phyloP scores from a whole-genome alignment of 2,329 filamentous ascomycete species.

The Myriosclerotinia scirpicola region DNA sequence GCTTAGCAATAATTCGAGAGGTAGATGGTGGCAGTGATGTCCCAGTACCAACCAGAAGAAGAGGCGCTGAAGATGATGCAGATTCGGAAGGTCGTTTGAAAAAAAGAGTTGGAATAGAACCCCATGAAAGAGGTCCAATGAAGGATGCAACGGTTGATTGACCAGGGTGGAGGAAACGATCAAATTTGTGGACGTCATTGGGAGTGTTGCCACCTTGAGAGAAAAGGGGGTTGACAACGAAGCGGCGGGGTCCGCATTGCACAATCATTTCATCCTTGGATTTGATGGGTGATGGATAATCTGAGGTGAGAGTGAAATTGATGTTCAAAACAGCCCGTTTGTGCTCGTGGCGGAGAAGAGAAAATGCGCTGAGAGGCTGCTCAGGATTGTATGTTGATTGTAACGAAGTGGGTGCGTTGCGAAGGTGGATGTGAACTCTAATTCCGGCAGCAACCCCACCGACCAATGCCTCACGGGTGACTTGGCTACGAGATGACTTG shows the following conservation, averaged over 20 bases:
- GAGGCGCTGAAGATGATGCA: slow-evolving; percentile 49
- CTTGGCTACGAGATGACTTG: slow-evolving; percentile 74
- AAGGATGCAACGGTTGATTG: slow-evolving; percentile 87
- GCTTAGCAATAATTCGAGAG: slow-evolving; percentile 84
- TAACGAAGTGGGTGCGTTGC: slow-evolving; percentile 55
- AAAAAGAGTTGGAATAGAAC: slow-evolving; percentile 84
- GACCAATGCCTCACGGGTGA: slow-evolving; percentile 78
- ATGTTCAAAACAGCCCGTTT: slow-evolving; percentile 90
- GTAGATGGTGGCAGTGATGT: slow-evolving; percentile 78
- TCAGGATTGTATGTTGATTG: slow-evolving; percentile 54
- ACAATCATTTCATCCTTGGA: slow-evolving; percentile 90
- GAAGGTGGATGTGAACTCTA: slow-evolving; percentile 76
- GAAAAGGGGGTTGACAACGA: slow-evolving; percentile 87
- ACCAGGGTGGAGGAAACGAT: slow-evolving; percentile 86
- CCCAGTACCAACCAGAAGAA: slow-evolving; percentile 81
- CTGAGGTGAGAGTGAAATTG: slow-evolving; percentile 80
- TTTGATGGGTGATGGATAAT: slow-evolving; percentile 74
- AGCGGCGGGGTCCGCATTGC: slow-evolving; percentile 84
- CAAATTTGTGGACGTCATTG: slow-evolving; percentile 97
- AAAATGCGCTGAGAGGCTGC: slow-evolving; percentile 73
- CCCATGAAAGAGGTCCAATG: slow-evolving; percentile 89
- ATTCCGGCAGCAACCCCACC: slow-evolving; percentile 84
- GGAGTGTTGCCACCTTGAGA: slow-evolving; percentile 86
- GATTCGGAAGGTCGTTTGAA: slow-evolving; percentile 62
- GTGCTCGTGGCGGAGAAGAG: slow-evolving; percentile 88